These are phyloP conservation scores for Tilletia caries DNA, from an alignment of 1,284 basidiomycete species.

Conservation along the genomic window DNA sequence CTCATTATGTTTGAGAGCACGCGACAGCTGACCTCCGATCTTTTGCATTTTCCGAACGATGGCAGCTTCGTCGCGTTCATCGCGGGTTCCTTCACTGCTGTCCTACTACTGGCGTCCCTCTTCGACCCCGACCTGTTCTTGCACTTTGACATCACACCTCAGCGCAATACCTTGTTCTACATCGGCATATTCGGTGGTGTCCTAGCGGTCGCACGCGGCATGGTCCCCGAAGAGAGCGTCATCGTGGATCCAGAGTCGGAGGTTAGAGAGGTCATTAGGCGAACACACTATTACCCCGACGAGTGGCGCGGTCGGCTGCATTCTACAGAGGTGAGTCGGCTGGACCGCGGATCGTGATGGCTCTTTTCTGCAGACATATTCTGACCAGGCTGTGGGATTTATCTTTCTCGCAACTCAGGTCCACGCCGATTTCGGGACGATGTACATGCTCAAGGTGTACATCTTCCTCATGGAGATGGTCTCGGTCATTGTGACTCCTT, in stretches of 20 bases:
- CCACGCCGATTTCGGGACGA: constrained; percentile 38
- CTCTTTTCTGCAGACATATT: too few species aligned
- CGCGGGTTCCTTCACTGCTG: constrained; percentile 91
- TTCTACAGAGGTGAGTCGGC: constrained; percentile 57
- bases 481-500: constrained; percentile 87
- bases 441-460: constrained; percentile 47
- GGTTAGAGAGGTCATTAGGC: constrained; percentile 83
- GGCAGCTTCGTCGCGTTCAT: constrained; percentile 92
- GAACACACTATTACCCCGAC: constrained; percentile 91
- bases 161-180: constrained; percentile 90
- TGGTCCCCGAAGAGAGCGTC: constrained; percentile 93
- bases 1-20: neutral
- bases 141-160: constrained; percentile 89
- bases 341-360: too few species aligned
- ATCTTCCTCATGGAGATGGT: constrained; percentile 83
- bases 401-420: constrained; percentile 17
- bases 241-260: constrained; percentile 83
- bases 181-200: constrained; percentile 80
- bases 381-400: too few species aligned
- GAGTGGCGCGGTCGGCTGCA: constrained; percentile 87
- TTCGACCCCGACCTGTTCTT: constrained; percentile 81
- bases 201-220: constrained; percentile 82
- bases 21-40: neutral
- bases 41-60: too few species aligned
- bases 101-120: constrained; percentile 82